Evolutionary conservation across 1,284 basidiomycete genomes (phyloP).

Genomic region (Sanghuangporus weigelae): DNA sequence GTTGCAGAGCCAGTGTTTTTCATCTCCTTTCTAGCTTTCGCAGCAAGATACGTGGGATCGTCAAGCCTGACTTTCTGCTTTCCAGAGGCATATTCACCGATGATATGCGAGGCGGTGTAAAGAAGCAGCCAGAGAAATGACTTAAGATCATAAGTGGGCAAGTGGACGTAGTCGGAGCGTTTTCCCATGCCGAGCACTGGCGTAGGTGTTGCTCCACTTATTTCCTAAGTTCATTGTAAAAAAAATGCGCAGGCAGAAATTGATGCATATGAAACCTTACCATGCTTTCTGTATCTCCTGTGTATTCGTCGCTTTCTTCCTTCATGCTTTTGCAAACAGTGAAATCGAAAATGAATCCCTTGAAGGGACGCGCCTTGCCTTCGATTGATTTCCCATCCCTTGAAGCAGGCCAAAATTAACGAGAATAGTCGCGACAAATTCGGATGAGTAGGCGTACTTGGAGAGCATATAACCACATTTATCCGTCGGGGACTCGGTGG

Average conservation of each 20-base stretch:
- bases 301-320: background rate
- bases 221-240: background rate
- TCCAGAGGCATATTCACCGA: background rate
- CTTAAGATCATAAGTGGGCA: constrained; percentile 4
- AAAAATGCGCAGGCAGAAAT: background rate
- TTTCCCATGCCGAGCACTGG: background rate
- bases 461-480: background rate
- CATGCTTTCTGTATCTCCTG: background rate
- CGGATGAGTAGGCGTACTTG: background rate
- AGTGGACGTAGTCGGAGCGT: background rate
- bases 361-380: background rate
- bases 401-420: background rate
- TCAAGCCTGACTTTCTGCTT: background rate
- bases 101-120: background rate
- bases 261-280: background rate
- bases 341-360: constrained; percentile 1
- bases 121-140: constrained; percentile 9
- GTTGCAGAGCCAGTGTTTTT: background rate
- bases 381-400: constrained; percentile 8
- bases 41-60: background rate
- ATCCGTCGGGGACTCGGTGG: background rate
- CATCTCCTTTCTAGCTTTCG: background rate
- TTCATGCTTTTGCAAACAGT: background rate
- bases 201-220: background rate
- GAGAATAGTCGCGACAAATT: background rate